These are phyloP conservation scores for Rhodamnia argentea DNA, from an alignment of 345 rosid species.

Conservation along the genomic window DNA sequence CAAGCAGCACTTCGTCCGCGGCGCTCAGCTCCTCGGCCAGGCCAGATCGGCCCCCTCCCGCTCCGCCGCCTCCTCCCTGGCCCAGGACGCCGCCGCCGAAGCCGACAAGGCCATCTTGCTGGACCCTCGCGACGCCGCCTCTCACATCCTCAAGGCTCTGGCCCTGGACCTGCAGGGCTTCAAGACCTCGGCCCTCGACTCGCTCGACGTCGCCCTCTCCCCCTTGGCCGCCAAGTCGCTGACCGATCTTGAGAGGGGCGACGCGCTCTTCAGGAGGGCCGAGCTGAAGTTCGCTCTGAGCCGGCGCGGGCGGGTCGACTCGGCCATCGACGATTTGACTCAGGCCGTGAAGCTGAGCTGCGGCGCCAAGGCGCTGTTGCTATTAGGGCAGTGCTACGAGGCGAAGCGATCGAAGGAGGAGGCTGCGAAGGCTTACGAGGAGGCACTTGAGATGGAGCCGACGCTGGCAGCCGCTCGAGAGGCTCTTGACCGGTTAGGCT, in stretches of 20 bases:
- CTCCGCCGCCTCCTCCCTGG: conserved; percentile 29
- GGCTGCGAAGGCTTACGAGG: conserved; percentile 31
- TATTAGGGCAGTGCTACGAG: conserved; percentile 56
- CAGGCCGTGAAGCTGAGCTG: conserved; percentile 25
- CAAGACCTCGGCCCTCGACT: conserved; percentile 53
- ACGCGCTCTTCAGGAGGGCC: conserved; percentile 50
- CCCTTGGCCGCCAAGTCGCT: conserved; percentile 39
- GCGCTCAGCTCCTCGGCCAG: conserved; percentile 48
- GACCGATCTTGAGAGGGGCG: conserved; percentile 33
- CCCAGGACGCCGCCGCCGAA: conserved; percentile 43
- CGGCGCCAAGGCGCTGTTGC: conserved; percentile 21
- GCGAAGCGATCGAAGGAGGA: conserved; percentile 33
- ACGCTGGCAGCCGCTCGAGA: conserved; percentile 14
- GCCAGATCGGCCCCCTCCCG: conserved; percentile 46
- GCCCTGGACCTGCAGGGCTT: conserved; percentile 55
- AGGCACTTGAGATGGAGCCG: conserved; percentile 32
- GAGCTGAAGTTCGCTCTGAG: conserved; percentile 34
- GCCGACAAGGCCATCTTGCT: conserved; percentile 43
- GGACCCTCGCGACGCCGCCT: conserved; percentile 52
- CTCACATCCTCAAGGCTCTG: conserved; percentile 50
- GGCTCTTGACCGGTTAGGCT: conserved; percentile 25
- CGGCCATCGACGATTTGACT: conserved; percentile 37
- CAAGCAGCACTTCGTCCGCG: conserved; percentile 57
- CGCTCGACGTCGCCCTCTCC: conserved; percentile 48
- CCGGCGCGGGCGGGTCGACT: conserved; percentile 22